These are phyloP conservation scores for Aspergillus melleus DNA, from an alignment of 2,329 filamentous ascomycete genomes.

Conservation along the genomic window DNA sequence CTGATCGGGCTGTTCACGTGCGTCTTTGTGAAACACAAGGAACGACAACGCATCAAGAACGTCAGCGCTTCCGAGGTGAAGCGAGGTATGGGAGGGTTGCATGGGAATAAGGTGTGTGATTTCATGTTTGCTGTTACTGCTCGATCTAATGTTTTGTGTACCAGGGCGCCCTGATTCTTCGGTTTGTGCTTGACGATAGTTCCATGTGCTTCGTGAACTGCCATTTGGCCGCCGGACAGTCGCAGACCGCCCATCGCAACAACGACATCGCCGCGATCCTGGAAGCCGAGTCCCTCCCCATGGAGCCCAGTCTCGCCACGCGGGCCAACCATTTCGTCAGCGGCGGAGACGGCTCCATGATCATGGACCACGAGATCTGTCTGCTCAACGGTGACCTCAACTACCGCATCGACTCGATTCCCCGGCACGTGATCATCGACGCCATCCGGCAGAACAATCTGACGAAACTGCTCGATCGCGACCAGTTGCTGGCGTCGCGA, in stretches of 20 bases:
- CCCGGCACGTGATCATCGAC: conserved; percentile 85
- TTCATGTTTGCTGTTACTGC: not conserved
- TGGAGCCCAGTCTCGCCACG: conserved; percentile 65
- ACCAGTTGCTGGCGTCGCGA: conserved; percentile 85
- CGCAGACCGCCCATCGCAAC: conserved; percentile 85
- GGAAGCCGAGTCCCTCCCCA: conserved; percentile 72
- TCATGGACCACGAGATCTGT: conserved; percentile 96
- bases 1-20: conserved; percentile 95
- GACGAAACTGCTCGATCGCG: conserved; percentile 81
- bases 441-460: conserved; percentile 81
- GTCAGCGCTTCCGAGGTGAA: conserved; percentile 83
- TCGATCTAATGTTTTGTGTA: too few relatives aligned
- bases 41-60: conserved; percentile 74
- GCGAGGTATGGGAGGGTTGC: conserved; percentile 89
- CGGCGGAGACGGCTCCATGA: conserved; percentile 92
- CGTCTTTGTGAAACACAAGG: conserved; percentile 82
- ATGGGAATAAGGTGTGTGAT: conserved; percentile 79
- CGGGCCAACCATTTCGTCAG: conserved; percentile 79
- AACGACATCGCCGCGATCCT: conserved; percentile 90
- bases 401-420: conserved; percentile 97
- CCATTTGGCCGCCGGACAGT: conserved; percentile 91
- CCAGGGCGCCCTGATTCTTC: conserved; percentile 78
- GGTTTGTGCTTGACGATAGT: conserved; percentile 91
- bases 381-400: conserved; percentile 95
- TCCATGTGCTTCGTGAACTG: conserved; percentile 97